Percentiles rank a stretch among this genome's conserved stretches.
Conservation (phyloP, 768 basidiomycete genomes). For the Lentinula boryana region DNA sequence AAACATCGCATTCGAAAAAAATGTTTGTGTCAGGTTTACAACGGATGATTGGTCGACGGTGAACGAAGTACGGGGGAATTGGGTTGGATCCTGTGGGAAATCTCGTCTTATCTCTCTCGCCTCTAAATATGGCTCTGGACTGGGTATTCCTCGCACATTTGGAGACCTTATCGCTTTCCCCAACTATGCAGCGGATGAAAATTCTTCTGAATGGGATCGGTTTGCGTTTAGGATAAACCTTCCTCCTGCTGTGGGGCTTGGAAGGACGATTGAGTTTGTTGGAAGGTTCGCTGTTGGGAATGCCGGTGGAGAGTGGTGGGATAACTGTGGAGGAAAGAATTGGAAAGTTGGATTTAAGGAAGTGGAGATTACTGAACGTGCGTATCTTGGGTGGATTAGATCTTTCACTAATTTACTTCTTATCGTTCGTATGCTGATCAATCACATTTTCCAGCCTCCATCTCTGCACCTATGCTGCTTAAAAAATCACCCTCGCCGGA, state of each 20-base stretch:
- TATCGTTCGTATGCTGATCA: background rate
- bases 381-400: background rate
- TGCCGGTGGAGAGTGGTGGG: conserved; percentile 77
- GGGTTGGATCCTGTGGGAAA: conserved; percentile 16
- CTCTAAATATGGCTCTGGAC: background rate
- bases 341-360: conserved; percentile 65
- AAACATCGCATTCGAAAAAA: conserved; percentile 85
- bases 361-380: background rate
- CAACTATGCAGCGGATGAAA: background rate
- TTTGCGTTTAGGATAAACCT: conserved; percentile 54
- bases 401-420: background rate
- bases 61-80: conserved; percentile 63
- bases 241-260: conserved; percentile 25
- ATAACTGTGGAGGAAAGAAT: conserved; percentile 78
- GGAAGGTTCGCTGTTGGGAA: conserved; percentile 13
- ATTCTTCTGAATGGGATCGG: conserved; percentile 39
- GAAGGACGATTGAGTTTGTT: conserved; percentile 31
- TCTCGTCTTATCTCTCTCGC: background rate
- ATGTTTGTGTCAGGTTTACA: conserved; percentile 81
- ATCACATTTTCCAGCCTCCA: background rate
- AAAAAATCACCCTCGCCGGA: background rate
- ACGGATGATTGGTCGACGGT: conserved; percentile 94
- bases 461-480: background rate
- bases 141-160: conserved; percentile 6
- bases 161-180: conserved; percentile 31